phyloP scores from a whole-genome alignment of 75 land plant genomes.

The Pinus taeda region DNA sequence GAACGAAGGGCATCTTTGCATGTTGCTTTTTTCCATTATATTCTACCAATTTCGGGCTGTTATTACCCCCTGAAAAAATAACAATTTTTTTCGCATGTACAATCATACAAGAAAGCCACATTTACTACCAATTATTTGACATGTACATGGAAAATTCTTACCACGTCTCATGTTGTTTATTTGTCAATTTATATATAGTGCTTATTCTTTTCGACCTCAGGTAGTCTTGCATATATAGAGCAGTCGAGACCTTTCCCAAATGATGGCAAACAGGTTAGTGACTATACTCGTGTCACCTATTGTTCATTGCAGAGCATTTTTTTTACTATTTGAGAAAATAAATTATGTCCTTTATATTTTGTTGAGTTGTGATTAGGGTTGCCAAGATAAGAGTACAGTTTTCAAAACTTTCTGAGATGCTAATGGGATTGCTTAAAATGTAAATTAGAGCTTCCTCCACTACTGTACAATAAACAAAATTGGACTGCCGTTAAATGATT shows the following conservation, averaged over 20 bases:
- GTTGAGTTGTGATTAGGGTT: too few species aligned
- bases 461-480: background rate
- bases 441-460: background rate
- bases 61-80: background rate
- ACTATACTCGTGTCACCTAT: background rate
- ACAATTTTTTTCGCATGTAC: background rate
- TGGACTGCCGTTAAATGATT: background rate
- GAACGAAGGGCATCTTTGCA: too few species aligned
- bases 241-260: conserved; percentile 76
- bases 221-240: conserved; percentile 88
- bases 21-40: too few species aligned
- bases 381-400: too few species aligned
- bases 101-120: background rate
- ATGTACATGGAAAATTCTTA: background rate
- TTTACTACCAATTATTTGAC: background rate
- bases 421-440: background rate
- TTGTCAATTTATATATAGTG: too few species aligned
- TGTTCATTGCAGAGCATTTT: background rate
- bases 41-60: too few species aligned
- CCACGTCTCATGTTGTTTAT: background rate
- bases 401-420: background rate
- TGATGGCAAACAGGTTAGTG: conserved; percentile 90
- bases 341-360: too few species aligned
- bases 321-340: too few species aligned
- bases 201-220: conserved; percentile 26